phyloP scores from a whole-genome alignment of 345 rosid species.

The Draba incana region DNA sequence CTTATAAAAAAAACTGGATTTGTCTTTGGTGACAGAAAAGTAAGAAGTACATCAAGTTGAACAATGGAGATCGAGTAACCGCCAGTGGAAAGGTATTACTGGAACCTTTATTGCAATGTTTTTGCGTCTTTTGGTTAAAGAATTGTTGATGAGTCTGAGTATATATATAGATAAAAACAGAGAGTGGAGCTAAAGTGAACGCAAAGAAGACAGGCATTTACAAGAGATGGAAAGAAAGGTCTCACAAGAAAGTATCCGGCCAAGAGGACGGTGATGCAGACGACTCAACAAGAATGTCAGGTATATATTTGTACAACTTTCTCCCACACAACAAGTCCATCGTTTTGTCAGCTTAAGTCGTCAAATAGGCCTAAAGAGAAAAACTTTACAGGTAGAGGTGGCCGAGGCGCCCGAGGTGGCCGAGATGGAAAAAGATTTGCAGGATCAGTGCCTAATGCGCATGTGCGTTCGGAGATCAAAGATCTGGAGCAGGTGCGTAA shows the following conservation, averaged over 20 bases:
- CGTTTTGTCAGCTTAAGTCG: background rate
- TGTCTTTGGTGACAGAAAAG: conserved; percentile 66
- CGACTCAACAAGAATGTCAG: conserved; percentile 47
- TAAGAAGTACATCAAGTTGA: conserved; percentile 91
- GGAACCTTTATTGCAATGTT: background rate
- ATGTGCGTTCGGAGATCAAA: conserved; percentile 85
- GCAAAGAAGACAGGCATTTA: conserved; percentile 78
- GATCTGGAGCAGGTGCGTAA: conserved; percentile 87
- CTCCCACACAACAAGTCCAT: background rate
- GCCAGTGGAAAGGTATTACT: conserved; percentile 93
- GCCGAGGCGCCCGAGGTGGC: conserved; percentile 39
- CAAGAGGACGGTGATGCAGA: conserved; percentile 51
- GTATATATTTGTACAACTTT: conserved; percentile 17
- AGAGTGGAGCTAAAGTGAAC: conserved; percentile 84
- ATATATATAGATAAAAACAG: conserved; percentile 69
- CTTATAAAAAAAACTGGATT: conserved; percentile 4
- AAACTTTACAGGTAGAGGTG: conserved; percentile 34
- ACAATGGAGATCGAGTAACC: conserved; percentile 93
- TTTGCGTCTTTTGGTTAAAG: background rate
- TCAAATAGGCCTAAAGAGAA: conserved; percentile 14
- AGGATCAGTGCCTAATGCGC: conserved; percentile 62
- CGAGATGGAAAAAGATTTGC: conserved; percentile 52
- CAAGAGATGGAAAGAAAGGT: conserved; percentile 83
- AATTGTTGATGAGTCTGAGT: conserved; percentile 14
- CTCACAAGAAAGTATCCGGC: conserved; percentile 62